A percentile compares a stretch with the other conserved stretches of the same genome.
phyloP scores from a whole-genome alignment of 108 stramenopile species.

The Licmophora abbreviata region DNA sequence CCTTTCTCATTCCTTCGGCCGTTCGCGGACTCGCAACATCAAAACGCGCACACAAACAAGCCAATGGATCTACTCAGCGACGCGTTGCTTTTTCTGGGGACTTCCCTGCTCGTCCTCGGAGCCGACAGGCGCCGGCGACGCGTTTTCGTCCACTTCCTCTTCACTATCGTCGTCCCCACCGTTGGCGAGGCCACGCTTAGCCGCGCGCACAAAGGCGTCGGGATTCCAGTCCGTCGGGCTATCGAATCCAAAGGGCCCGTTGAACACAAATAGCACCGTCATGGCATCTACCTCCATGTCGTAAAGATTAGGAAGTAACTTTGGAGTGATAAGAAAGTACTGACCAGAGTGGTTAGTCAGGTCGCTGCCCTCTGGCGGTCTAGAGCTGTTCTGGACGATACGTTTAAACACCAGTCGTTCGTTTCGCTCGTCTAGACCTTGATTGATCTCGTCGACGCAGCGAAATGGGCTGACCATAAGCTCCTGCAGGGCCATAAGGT shows the following conservation, averaged over 20 bases:
- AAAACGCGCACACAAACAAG: too few relatives aligned
- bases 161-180: background rate
- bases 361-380: conserved; percentile 20
- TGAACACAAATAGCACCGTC: conserved; percentile 87
- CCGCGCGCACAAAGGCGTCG: too few relatives aligned
- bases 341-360: conserved; percentile 68
- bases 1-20: too few relatives aligned
- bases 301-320: conserved; percentile 88
- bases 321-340: conserved; percentile 98
- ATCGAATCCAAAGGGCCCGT: conserved; percentile 55
- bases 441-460: conserved; percentile 98
- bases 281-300: conserved; percentile 92
- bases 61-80: too few relatives aligned
- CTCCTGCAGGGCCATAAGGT: conserved; percentile 96
- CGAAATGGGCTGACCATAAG: conserved; percentile 89
- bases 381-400: conserved; percentile 83
- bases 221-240: conserved; percentile 35
- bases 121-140: background rate
- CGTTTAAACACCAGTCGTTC: conserved; percentile 92
- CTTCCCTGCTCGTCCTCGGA: too few relatives aligned
- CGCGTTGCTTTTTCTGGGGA: too few relatives aligned
- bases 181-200: too few relatives aligned
- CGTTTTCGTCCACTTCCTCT: background rate
- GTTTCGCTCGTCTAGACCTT: conserved; percentile 94
- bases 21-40: too few relatives aligned